Percentiles rank a stretch among this genome's conserved stretches.
Evolutionary conservation across 306 rosid genomes (phyloP).

Genomic region (Quercus robur): DNA sequence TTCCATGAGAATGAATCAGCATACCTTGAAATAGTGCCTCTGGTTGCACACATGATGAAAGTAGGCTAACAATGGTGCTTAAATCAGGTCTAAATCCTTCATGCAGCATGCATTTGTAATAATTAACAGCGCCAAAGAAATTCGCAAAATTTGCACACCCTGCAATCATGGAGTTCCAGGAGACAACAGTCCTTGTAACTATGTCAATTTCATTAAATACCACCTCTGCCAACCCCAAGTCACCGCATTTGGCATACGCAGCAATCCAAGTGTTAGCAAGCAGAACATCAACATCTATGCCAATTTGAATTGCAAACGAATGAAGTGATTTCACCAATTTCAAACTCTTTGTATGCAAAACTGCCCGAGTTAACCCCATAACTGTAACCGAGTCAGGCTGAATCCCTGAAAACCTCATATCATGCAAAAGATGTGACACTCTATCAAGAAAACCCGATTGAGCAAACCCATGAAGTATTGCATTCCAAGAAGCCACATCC

Average conservation of each 20-base stretch:
- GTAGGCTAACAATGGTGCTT: slow-evolving; percentile 48
- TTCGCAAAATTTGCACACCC: slow-evolving; percentile 48
- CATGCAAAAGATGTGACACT: slow-evolving; percentile 28
- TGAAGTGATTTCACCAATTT: slow-evolving; percentile 42
- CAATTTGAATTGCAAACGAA: slow-evolving; percentile 48
- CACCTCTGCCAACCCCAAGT: slow-evolving; percentile 38
- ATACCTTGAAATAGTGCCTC: slow-evolving; percentile 19
- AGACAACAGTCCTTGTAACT: slow-evolving; percentile 50
- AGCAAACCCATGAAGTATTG: slow-evolving; percentile 56
- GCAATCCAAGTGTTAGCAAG: slow-evolving; percentile 62
- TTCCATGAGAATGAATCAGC: too few relatives aligned
- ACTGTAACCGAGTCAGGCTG: slow-evolving; percentile 51
- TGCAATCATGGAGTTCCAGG: slow-evolving; percentile 70
- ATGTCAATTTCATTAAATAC: slow-evolving; percentile 41
- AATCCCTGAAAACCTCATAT: slow-evolving; percentile 49
- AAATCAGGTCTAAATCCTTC: slow-evolving; percentile 45
- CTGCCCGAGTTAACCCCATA: slow-evolving; percentile 41
- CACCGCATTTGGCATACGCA: slow-evolving; percentile 61
- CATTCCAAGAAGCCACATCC: slow-evolving; percentile 61
- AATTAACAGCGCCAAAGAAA: slow-evolving; percentile 28
- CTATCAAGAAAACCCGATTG: slow-evolving; percentile 32
- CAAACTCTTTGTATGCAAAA: slow-evolving; percentile 26
- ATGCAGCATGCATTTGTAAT: slow-evolving; percentile 45
- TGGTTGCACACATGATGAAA: slow-evolving; percentile 26
- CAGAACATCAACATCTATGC: slow-evolving; percentile 39